Base-by-base conservation (phyloP, 768 basidiomycete genomes). In the Heimioporus sp. region DNA sequence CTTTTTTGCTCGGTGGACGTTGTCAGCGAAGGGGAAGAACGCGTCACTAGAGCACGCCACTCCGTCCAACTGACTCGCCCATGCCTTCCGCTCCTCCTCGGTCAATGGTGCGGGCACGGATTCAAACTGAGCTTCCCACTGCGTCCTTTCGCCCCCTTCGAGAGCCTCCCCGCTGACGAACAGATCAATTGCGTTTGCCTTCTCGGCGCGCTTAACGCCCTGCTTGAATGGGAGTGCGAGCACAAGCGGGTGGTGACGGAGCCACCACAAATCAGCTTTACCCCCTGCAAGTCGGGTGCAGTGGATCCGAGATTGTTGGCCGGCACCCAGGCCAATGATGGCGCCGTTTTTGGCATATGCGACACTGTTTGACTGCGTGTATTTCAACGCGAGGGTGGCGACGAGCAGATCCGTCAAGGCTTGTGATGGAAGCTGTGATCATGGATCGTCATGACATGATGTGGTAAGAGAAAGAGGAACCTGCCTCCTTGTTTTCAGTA, bases 261-360 rank as follows among this genome's bases (percentile, higher is more conserved):
- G 80, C 96, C 97, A 98, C 97, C 97, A 99, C 58, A 93, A 80
- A 73, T 99, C 97, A n/a, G 96, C 94, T 73, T 99, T 98, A 46
- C 86, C 83, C 4, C 97, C 97, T 3, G 97, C 97, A 41, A 99
- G 86, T 30, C 97, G 90, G 15, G 97, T 99, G 75, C 97, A 99
- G 76, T 99, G 97, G 65, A 99, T 99, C 37, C 97, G 90, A 5
- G 96, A 98, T 68, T 98, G 97, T 65, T 98, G 97, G 12, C 96
- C 97, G 0, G 97, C 97, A 32, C 97, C 97, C 43, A 98, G 87
- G 43, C 96, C 97, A 61, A 99, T 81, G 67, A 96, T 88, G 13
- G 94, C 85, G 12, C 97, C 97, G 63, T 84, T 87, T 62, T 84
- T 86, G 1, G 95, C 92, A 66, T 97, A 99, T 30, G 96, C 88